These are phyloP conservation scores for Colletotrichum chlorophyti DNA, from an alignment of 2,329 filamentous ascomycete genomes.

Conservation along the genomic window DNA sequence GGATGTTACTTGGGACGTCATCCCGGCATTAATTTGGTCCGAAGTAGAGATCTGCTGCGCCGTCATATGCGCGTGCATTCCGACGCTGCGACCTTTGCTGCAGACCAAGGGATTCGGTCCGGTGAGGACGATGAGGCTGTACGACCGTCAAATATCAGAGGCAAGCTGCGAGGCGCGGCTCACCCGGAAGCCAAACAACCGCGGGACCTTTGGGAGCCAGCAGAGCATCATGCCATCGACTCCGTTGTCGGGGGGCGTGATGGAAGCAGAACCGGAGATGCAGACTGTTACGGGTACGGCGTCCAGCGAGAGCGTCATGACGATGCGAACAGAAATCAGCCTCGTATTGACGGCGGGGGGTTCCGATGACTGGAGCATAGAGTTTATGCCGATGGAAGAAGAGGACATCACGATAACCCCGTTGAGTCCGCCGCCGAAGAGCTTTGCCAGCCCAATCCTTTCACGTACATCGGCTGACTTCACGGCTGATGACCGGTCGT, in stretches of 20 bases:
- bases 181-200: neutral
- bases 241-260: neutral
- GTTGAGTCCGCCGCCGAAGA: constrained; percentile 20
- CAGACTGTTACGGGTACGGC: neutral
- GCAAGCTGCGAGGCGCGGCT: neutral
- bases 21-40: constrained; percentile 18
- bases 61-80: constrained; percentile 20
- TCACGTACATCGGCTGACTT: too few species aligned
- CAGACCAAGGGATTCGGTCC: neutral
- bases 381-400: neutral
- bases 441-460: constrained; percentile 8
- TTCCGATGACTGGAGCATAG: constrained; percentile 14
- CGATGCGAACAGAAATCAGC: neutral
- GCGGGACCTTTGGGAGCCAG: constrained; percentile 3
- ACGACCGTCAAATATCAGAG: neutral
- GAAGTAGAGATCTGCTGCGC: constrained; percentile 18
- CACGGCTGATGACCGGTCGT: too few species aligned
- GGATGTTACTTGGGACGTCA: constrained; percentile 14
- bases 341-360: constrained; percentile 8
- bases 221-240: constrained; percentile 7
- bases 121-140: neutral
- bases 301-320: neutral
- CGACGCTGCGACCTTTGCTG: constrained; percentile 20
- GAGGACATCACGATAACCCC: constrained; percentile 19
- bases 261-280: neutral